Conservation (phyloP, 78 protist species). For the Capsaspora owczarzaki region DNA sequence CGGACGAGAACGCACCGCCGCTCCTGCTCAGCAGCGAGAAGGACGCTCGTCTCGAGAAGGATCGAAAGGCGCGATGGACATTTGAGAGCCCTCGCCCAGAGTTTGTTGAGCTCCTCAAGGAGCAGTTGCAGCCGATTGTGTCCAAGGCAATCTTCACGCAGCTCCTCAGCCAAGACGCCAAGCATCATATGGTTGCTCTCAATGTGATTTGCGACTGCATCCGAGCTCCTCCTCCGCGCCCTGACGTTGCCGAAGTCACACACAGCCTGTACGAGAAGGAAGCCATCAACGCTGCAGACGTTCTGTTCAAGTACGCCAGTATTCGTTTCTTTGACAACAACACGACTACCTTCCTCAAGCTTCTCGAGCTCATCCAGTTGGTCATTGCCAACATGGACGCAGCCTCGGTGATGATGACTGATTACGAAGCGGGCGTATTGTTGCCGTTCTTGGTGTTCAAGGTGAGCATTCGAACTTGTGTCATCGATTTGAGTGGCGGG, state of each 20-base stretch:
- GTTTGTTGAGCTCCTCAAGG: background rate
- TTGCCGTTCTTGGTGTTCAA: background rate
- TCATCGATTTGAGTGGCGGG: background rate
- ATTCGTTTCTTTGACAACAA: slow-evolving; percentile 5
- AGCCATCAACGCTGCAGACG: background rate
- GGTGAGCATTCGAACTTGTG: background rate
- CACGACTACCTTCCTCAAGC: background rate
- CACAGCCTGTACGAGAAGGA: background rate
- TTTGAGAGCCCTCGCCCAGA: background rate
- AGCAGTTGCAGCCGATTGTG: background rate
- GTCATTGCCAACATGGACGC: background rate
- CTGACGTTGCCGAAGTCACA: background rate
- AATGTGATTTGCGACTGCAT: background rate
- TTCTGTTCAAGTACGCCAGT: background rate
- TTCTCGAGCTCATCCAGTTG: background rate
- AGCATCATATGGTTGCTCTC: background rate
- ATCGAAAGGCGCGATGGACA: background rate
- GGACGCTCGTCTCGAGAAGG: background rate
- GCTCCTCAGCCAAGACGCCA: background rate
- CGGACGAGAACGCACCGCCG: background rate
- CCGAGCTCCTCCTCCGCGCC: background rate
- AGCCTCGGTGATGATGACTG: background rate
- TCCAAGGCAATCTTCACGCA: background rate
- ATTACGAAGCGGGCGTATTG: background rate
- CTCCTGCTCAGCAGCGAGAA: background rate